These are phyloP conservation scores for Fusarium sp. DNA, from an alignment of 2,329 filamentous ascomycete genomes.

Conservation along the genomic window DNA sequence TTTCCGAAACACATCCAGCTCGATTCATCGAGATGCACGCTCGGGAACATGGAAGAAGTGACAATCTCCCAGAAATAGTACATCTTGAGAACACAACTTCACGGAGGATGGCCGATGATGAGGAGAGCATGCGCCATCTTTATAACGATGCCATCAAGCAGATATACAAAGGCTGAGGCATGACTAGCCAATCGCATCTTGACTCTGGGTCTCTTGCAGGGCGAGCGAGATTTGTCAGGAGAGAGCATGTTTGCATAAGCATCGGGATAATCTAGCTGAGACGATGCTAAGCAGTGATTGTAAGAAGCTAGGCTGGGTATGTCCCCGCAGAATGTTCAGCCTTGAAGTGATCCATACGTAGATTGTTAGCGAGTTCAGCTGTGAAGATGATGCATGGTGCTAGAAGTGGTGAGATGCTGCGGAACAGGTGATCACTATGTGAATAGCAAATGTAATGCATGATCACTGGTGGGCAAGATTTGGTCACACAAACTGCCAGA, in stretches of 20 bases:
- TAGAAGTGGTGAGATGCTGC: neutral
- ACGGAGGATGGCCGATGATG: neutral
- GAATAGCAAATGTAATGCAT: neutral
- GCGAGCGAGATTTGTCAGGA: conserved; percentile 1
- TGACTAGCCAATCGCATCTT: neutral
- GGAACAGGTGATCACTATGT: neutral
- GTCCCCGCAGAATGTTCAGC: conserved; percentile 1
- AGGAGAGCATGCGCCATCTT: conserved; percentile 4
- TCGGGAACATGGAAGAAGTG: neutral
- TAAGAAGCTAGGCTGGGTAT: neutral
- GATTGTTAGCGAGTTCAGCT: neutral
- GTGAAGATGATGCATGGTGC: neutral
- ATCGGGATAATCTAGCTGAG: conserved; percentile 5
- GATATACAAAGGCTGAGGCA: conserved; percentile 7
- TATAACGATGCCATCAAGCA: conserved; percentile 19
- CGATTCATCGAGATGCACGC: neutral
- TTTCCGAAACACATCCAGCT: neutral
- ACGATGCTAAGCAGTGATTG: neutral
- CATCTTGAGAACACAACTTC: neutral
- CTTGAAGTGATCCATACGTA: conserved; percentile 7
- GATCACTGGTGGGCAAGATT: neutral
- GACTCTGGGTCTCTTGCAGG: neutral
- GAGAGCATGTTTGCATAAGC: neutral
- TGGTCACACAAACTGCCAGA: neutral
- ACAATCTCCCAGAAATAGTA: neutral